These are phyloP conservation scores for Pseudogymnoascus sp. DNA, from an alignment of 2,329 filamentous ascomycete genomes.

Conservation along the genomic window DNA sequence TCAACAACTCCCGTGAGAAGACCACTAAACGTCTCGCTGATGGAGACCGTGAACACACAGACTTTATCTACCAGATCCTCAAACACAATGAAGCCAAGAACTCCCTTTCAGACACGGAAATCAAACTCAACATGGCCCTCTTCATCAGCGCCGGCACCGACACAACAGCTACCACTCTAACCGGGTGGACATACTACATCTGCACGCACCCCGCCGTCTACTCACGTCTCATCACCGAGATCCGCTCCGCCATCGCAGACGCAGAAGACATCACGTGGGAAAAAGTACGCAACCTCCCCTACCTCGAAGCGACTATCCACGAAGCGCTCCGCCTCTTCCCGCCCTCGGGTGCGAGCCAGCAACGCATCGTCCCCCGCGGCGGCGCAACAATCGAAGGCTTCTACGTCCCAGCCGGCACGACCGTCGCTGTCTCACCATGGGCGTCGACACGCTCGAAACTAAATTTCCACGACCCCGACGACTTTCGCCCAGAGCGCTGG, in stretches of 20 bases:
- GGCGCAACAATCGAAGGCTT: slow-evolving; percentile 21
- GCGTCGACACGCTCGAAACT: slow-evolving; percentile 8
- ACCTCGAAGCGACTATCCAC: slow-evolving; percentile 12
- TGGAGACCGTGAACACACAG: slow-evolving; percentile 13
- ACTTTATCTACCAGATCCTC: slow-evolving; percentile 24
- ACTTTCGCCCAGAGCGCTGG: slow-evolving; percentile 12
- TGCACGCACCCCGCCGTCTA: background rate
- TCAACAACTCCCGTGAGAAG: slow-evolving; percentile 21
- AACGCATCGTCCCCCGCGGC: slow-evolving; percentile 33
- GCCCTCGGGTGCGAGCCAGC: slow-evolving; percentile 33
- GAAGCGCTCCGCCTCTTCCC: slow-evolving; percentile 11
- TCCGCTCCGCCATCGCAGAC: background rate
- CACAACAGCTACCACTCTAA: slow-evolving; percentile 23
- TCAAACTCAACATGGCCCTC: slow-evolving; percentile 20
- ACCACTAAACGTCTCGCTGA: slow-evolving; percentile 19
- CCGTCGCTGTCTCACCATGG: slow-evolving; percentile 33
- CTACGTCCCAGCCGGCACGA: slow-evolving; percentile 25
- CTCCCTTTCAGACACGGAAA: slow-evolving; percentile 16
- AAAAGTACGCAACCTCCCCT: slow-evolving; percentile 12
- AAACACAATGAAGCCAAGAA: slow-evolving; percentile 18
- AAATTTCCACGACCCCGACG: slow-evolving; percentile 12
- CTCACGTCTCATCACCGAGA: background rate
- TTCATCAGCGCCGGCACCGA: slow-evolving; percentile 25
- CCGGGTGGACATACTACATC: slow-evolving; percentile 21
- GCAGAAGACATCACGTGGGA: slow-evolving; percentile 10